Evolutionary conservation across 2,329 filamentous ascomycete genomes (phyloP).

Genomic region (Fusarium protoensiforme): DNA sequence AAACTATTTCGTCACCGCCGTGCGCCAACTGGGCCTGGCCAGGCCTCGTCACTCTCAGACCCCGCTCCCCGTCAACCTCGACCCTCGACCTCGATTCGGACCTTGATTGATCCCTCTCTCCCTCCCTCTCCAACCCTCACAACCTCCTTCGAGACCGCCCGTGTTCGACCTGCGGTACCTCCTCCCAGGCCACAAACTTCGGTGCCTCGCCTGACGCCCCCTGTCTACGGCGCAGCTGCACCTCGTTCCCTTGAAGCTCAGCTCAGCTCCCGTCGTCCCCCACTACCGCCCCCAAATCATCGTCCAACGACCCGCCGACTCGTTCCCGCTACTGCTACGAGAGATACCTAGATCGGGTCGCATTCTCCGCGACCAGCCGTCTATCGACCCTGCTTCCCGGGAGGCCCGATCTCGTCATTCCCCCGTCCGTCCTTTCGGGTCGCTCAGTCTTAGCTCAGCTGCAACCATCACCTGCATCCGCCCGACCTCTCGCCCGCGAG

Average conservation of each 20-base stretch:
- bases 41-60: conserved; percentile 29
- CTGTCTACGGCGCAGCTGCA: conserved; percentile 27
- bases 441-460: conserved; percentile 15
- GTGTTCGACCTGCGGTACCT: conserved; percentile 5
- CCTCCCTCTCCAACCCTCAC: conserved; percentile 15
- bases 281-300: conserved; percentile 39
- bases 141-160: conserved; percentile 10
- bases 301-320: conserved; percentile 32
- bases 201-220: conserved; percentile 7
- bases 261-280: conserved; percentile 3
- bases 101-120: conserved; percentile 16
- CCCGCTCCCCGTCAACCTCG: conserved; percentile 37
- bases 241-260: conserved; percentile 17
- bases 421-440: background rate
- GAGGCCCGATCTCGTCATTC: conserved; percentile 18
- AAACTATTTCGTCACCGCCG: conserved; percentile 43
- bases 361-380: conserved; percentile 46
- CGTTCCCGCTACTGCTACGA: conserved; percentile 27
- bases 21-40: conserved; percentile 31
- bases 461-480: conserved; percentile 25
- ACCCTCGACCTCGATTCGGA: conserved; percentile 18
- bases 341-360: conserved; percentile 43
- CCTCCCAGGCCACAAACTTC: background rate
- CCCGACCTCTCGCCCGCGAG: conserved; percentile 23
- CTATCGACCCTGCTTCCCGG: conserved; percentile 21